Evolutionary conservation across 2,329 filamentous ascomycete species (phyloP).

Genomic region (Chaetomium globosum): DNA sequence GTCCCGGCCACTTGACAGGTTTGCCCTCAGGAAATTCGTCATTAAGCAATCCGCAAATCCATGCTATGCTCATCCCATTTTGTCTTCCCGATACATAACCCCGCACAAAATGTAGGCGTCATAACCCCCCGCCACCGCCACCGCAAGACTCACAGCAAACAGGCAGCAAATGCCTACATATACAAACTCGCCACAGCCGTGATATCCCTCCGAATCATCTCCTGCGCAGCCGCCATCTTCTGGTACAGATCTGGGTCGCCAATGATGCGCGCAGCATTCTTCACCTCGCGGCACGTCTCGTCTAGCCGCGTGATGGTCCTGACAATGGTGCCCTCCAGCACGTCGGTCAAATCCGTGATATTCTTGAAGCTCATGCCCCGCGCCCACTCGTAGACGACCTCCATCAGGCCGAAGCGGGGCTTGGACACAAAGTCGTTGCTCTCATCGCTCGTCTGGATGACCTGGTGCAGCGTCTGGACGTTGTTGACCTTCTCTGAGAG

Average conservation of each 20-base stretch:
- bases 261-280: constrained; percentile 93
- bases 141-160: neutral
- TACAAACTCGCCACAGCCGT: constrained; percentile 87
- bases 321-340: constrained; percentile 96
- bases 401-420: constrained; percentile 89
- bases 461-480: constrained; percentile 86
- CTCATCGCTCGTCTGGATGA: constrained; percentile 86
- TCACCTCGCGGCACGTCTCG: constrained; percentile 95
- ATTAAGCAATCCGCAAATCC: neutral
- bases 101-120: neutral
- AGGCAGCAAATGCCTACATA: constrained; percentile 57
- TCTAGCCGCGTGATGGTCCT: constrained; percentile 90
- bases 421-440: constrained; percentile 87
- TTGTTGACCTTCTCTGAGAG: constrained; percentile 92
- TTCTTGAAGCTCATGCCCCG: constrained; percentile 97
- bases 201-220: constrained; percentile 96
- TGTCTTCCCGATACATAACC: neutral
- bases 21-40: neutral
- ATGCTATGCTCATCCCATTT: neutral
- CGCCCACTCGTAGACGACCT: constrained; percentile 99
- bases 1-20: neutral
- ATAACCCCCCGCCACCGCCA: neutral
- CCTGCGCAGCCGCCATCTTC: constrained; percentile 97
- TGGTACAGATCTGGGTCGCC: constrained; percentile 89
- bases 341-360: constrained; percentile 93